Evolutionary conservation across 805 yeast genomes (phyloP), one percentile per base, ranked within the genome.

Genomic region (Blastobotrys parvus): DNA sequence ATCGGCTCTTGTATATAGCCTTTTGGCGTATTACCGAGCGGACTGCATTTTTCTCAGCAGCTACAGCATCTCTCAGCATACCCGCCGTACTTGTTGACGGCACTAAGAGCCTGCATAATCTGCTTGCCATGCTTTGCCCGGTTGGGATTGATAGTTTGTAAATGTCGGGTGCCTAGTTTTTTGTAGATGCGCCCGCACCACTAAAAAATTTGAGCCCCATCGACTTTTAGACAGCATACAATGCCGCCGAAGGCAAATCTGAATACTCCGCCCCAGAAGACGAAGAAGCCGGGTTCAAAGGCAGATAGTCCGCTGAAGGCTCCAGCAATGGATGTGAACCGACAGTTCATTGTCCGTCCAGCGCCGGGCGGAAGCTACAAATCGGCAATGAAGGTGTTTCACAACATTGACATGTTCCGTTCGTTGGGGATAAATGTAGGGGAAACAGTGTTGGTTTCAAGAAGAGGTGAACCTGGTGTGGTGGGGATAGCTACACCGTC

Each of bases 401-500:
- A 54, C 16, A 22, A 48, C 7, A 32, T 58, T 30, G 58, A 56
- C 2, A 50, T 56, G 3, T 36, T 60, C n/a, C 32, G 60, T 15
- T 35, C 35, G 2, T 35, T 42, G 29, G 56, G 54, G 8, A 15
- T 60, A n/a, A 48, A 52, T 13, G 62, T 62, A 13, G 64, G 64
- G 1, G 43, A 51, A 2, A 49, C 48, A 25, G 51, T 57, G 2
- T 40, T 45, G 2, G 31, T 60, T 2, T 29, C 41, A 5, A 43
- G 43, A 31, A 35, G 38, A 8, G 50, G 44, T 5, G 45, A 38
- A 35, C 13, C 47, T 34, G 38, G 57, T 2, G 25, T 53, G 2
- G 43, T 52, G 1, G 64, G 56, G 1, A 31, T 54, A 15, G 52
- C 51, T 2, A 60, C 62, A 2, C 62, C 65, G 1, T 53, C 42